Evolutionary conservation across 2,329 filamentous ascomycete species (phyloP), one percentile per base, ranked within the genome.

Genomic region (Aspergillus intermedius): DNA sequence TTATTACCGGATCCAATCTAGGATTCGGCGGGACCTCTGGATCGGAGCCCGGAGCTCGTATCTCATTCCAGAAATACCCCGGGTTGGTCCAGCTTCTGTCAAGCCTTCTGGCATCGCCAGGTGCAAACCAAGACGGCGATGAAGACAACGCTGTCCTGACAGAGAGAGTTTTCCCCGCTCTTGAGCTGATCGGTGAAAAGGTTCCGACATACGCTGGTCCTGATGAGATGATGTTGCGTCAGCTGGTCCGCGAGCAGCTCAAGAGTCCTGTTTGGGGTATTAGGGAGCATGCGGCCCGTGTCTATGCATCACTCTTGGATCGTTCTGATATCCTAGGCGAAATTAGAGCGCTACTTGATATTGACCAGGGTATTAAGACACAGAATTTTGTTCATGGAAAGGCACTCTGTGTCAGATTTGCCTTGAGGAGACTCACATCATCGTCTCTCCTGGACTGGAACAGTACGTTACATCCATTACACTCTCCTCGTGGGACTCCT

Each of bases 171-270:
- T 75, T 75, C 54, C 72, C 72, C 7, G 73, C 70, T 0, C 56
- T 75, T 6, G 73, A 73, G 51, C 55, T 75, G n/a, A 66, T 75
- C 49, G 68, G 68, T 15, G 69, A 72, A 46, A 73, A 73, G 48
- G 56, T 70, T 1, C 70, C 70, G 0, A 62, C 65, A 17, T 44
- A 59, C n/a, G 51, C 54, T 19, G 63, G 62, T n/a, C 56, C 59
- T 3, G 62, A 66, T 21, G 65, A 71, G 42, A 49, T 50, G 5
- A 55, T 62, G 44, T 51, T 74, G 7, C 63, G 61, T 15, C 52
- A 46, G 4, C 53, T 70, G 9, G 65, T 73, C 13, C 49, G 60
- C 3, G 58, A 59, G 35, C 69, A 74, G 34, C 55, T 74, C n/a
- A 65, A 64, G 25, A 72, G 70, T 49, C 63, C 66, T 1, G 67